Conservation (phyloP, 768 basidiomycete species). For the Hygrophoropsis aurantiaca region DNA sequence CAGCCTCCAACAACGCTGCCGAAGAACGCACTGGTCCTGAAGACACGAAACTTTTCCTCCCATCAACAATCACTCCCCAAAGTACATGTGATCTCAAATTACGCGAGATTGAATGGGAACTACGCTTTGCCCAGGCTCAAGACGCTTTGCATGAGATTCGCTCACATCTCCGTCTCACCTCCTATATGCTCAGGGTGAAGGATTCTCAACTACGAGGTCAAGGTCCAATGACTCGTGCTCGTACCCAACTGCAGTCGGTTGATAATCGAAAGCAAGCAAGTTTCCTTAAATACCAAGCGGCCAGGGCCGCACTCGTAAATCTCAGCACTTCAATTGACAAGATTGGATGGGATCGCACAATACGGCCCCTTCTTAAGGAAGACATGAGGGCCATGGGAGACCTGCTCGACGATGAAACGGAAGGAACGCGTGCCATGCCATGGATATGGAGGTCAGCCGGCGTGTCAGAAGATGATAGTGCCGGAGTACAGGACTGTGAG, state of each 20-base stretch:
- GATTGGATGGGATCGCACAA: background rate
- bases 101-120: slow-evolving; percentile 3
- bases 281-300: background rate
- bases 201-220: background rate
- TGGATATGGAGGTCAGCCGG: background rate
- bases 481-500: background rate
- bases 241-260: background rate
- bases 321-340: background rate
- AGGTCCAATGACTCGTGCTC: background rate
- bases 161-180: background rate
- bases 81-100: background rate
- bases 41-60: background rate
- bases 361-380: background rate
- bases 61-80: background rate
- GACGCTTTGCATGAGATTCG: background rate
- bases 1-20: background rate
- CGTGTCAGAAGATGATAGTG: background rate
- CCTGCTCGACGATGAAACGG: background rate
- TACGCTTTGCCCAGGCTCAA: background rate
- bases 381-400: background rate
- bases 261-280: background rate
- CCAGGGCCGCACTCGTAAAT: background rate
- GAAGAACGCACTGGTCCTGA: background rate
- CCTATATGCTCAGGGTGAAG: background rate
- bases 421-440: background rate